phyloP scores from a whole-genome alignment of 148 eudicot genomes.

The Cornus florida region DNA sequence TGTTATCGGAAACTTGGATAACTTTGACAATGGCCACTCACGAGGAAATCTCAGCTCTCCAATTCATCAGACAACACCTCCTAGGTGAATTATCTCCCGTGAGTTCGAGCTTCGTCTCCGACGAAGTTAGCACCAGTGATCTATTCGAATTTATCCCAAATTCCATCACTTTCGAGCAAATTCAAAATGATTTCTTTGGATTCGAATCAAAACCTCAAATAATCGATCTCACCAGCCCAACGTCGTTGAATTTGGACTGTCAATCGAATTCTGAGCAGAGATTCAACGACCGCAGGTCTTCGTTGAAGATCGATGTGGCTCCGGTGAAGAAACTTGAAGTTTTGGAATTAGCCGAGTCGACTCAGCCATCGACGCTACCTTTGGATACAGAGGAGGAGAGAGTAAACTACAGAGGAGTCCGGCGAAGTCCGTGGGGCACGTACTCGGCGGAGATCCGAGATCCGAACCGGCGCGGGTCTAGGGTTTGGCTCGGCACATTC shows the following conservation, averaged over 20 bases:
- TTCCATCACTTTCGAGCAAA: neutral
- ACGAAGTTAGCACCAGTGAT: conserved; percentile 1
- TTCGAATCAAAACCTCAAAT: conserved; percentile 6
- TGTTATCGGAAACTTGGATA: neutral
- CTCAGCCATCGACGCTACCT: no score
- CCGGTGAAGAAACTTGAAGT: conserved; percentile 31
- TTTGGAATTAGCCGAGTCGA: conserved; percentile 24
- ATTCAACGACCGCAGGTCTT: conserved; percentile 36
- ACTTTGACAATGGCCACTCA: conserved; percentile 29
- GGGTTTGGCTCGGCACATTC: no score
- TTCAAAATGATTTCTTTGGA: neutral
- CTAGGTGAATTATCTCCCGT: conserved; percentile 42
- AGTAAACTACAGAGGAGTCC: no score
- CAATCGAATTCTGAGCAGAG: conserved; percentile 11
- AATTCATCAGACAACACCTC: conserved; percentile 44
- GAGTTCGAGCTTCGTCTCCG: conserved; percentile 10
- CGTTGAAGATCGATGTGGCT: conserved; percentile 43
- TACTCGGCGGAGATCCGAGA: no score
- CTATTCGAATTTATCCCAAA: conserved; percentile 9
- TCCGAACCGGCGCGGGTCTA: no score
- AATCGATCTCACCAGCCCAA: conserved; percentile 1
- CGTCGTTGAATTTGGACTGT: neutral
- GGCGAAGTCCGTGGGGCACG: no score
- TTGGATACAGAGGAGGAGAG: no score
- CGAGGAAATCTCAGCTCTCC: conserved; percentile 30